Percentiles rank a stretch among this genome's conserved stretches.
phyloP scores from a whole-genome alignment of 192 early-diverging fungal species.

The Lunasporangiospora selenospora region DNA sequence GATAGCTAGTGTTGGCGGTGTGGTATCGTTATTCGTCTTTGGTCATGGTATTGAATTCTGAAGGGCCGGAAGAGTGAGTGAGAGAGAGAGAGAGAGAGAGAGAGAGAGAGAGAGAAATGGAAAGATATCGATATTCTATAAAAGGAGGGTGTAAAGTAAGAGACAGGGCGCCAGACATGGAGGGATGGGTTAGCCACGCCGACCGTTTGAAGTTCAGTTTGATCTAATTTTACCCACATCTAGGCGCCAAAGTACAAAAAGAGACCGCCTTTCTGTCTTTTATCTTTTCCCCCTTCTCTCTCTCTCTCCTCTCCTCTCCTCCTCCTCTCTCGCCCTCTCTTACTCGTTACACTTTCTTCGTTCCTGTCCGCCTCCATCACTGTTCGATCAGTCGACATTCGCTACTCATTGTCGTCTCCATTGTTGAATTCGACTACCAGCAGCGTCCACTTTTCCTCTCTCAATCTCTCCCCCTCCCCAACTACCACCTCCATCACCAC shows the following conservation, averaged over 20 bases:
- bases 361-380: background rate
- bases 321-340: background rate
- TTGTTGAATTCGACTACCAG: too few species aligned
- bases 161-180: too few species aligned
- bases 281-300: background rate
- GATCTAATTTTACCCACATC: too few species aligned
- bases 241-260: too few species aligned
- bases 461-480: background rate
- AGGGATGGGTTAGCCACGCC: too few species aligned
- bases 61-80: background rate
- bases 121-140: too few species aligned
- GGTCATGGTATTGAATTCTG: background rate
- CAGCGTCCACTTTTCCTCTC: background rate
- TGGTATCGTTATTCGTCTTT: background rate
- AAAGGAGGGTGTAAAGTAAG: too few species aligned
- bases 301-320: background rate
- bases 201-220: too few species aligned
- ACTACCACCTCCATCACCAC: background rate
- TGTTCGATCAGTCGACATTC: too few species aligned
- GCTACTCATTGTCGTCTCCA: too few species aligned
- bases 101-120: constrained; percentile 4
- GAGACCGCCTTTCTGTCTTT: constrained; percentile 1
- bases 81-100: background rate
- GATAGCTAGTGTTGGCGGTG: too few species aligned
- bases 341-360: background rate